These are phyloP conservation scores for Diaporthe amygdali DNA, from an alignment of 2,329 filamentous ascomycete species.

Conservation along the genomic window DNA sequence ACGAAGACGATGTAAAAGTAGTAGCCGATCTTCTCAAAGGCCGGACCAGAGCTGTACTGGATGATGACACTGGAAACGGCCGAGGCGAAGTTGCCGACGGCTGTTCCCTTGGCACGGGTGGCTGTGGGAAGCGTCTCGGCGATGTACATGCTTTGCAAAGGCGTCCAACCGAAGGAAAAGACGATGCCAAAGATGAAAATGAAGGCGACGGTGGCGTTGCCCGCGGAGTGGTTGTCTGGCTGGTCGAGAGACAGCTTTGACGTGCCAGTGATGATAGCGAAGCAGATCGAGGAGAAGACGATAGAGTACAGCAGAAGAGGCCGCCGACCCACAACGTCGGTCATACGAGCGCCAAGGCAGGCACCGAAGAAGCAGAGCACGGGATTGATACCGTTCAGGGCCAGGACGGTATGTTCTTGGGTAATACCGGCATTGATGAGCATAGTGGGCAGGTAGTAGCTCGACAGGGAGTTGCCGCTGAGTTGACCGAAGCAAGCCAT, in stretches of 20 bases:
- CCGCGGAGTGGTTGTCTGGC: constrained; percentile 39
- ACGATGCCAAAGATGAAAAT: constrained; percentile 59
- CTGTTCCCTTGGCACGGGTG: constrained; percentile 51
- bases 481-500: constrained; percentile 60
- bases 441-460: constrained; percentile 62
- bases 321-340: constrained; percentile 63
- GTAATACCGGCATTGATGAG: constrained; percentile 58
- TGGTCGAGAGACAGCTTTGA: constrained; percentile 47
- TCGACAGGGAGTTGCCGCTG: constrained; percentile 52
- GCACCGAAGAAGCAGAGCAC: constrained; percentile 56
- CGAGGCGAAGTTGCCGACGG: constrained; percentile 47
- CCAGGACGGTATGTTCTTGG: constrained; percentile 50
- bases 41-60: constrained; percentile 49
- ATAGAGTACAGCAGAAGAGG: constrained; percentile 55
- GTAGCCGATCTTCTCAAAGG: constrained; percentile 47
- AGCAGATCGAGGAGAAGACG: constrained; percentile 50
- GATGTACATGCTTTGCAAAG: constrained; percentile 55
- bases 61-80: constrained; percentile 44
- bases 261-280: constrained; percentile 54
- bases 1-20: constrained; percentile 52
- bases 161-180: constrained; percentile 57
- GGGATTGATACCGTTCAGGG: constrained; percentile 58
- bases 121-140: constrained; percentile 51
- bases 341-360: constrained; percentile 59
- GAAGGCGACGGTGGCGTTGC: constrained; percentile 53